These are phyloP conservation scores for Spathaspora girioi DNA, from an alignment of 805 yeast species.

Conservation along the genomic window DNA sequence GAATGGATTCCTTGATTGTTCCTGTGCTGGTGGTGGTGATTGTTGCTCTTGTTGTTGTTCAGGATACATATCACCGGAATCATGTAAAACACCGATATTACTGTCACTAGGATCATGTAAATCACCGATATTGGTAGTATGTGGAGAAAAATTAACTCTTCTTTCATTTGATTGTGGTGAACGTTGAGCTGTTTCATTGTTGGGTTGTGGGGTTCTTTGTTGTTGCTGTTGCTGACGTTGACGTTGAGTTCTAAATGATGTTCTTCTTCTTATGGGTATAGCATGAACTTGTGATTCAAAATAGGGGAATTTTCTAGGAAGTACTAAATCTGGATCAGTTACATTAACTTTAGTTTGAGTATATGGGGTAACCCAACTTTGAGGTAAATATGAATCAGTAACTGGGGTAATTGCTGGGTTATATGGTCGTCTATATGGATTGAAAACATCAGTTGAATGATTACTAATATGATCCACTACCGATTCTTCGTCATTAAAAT, in stretches of 20 bases:
- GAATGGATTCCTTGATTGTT: not conserved
- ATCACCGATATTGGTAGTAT: constrained; percentile 8
- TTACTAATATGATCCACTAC: constrained; percentile 20
- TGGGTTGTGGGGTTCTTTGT: not conserved
- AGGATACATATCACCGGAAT: constrained; percentile 1
- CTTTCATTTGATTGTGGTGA: constrained; percentile 4
- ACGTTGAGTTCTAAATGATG: not conserved
- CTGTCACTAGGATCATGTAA: constrained; percentile 5
- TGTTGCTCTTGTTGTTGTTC: no score
- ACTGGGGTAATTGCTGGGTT: constrained; percentile 34
- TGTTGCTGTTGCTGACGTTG: not conserved
- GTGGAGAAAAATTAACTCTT: constrained; percentile 9
- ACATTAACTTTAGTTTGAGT: constrained; percentile 6
- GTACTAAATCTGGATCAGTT: constrained; percentile 23
- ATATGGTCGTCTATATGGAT: constrained; percentile 33
- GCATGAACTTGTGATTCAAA: constrained; percentile 11
- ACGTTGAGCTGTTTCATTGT: not conserved
- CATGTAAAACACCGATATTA: constrained; percentile 7
- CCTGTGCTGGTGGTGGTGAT: not conserved
- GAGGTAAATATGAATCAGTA: constrained; percentile 34
- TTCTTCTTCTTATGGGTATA: constrained; percentile 2
- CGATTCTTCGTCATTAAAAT: constrained; percentile 16
- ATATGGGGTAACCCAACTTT: constrained; percentile 28
- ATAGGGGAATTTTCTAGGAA: constrained; percentile 29
- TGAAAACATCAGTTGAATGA: constrained; percentile 34